Conservation (phyloP, 2,329 filamentous ascomycete genomes). For the Pseudogymnoascus sp. region DNA sequence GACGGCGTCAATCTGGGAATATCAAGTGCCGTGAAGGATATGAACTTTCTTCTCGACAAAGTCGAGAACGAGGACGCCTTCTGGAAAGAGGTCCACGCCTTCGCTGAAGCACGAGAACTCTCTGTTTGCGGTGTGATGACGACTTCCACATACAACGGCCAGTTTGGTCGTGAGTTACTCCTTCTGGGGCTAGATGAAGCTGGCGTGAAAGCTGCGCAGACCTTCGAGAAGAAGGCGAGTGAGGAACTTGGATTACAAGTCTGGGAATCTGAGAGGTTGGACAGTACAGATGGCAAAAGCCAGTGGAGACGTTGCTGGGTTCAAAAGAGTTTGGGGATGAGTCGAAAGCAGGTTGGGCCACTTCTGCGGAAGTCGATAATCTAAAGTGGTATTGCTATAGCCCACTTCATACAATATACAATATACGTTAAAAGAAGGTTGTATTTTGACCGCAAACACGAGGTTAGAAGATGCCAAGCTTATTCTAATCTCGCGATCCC, state of each 20-base stretch:
- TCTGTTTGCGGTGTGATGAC: constrained; percentile 65
- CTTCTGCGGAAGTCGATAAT: constrained; percentile 51
- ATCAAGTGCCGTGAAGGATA: constrained; percentile 54
- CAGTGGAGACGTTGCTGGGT: constrained; percentile 57
- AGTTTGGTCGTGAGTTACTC: constrained; percentile 60
- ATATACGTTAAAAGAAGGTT: no score
- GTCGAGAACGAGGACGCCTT: constrained; percentile 39
- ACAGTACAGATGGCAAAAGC: constrained; percentile 32
- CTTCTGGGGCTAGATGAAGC: constrained; percentile 52
- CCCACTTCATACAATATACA: background rate
- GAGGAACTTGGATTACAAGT: constrained; percentile 48
- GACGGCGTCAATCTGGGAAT: constrained; percentile 54
- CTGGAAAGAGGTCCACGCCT: constrained; percentile 41
- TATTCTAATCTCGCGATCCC: no score
- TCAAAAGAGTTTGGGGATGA: constrained; percentile 55
- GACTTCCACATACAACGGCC: constrained; percentile 44
- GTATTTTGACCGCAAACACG: no score
- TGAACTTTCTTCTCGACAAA: constrained; percentile 55
- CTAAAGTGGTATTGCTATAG: background rate
- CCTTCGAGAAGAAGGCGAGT: constrained; percentile 43
- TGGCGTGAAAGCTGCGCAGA: constrained; percentile 43
- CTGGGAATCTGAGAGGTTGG: constrained; percentile 45
- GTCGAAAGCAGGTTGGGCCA: constrained; percentile 63
- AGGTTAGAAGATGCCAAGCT: no score
- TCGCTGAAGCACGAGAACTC: constrained; percentile 50